These are phyloP conservation scores for Rhynchospora pubera DNA, from an alignment of 176 grass and related monocot genomes.

Conservation along the genomic window DNA sequence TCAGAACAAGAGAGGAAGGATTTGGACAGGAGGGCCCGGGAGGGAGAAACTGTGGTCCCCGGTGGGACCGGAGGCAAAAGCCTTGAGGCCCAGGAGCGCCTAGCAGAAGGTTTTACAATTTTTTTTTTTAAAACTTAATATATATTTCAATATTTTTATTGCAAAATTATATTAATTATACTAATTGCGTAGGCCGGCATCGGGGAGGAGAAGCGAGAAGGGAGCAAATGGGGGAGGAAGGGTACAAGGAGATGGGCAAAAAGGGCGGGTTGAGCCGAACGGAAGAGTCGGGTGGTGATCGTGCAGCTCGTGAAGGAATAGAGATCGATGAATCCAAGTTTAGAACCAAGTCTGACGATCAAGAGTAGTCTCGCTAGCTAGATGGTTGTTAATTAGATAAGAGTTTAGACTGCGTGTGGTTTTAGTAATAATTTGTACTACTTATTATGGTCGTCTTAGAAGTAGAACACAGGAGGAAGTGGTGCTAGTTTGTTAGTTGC, in stretches of 20 bases:
- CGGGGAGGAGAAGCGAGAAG: constrained; percentile 26
- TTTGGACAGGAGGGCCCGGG: constrained; percentile 20
- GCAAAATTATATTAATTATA: too few species aligned
- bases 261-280: constrained; percentile 35
- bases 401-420: not conserved
- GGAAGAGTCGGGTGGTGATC: constrained; percentile 30
- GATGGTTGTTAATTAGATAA: not conserved
- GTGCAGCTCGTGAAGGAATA: constrained; percentile 23
- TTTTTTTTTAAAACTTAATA: too few species aligned
- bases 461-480: too few species aligned
- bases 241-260: constrained; percentile 35
- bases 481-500: too few species aligned
- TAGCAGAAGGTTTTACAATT: constrained; percentile 25
- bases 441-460: too few species aligned
- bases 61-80: constrained; percentile 33
- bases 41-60: constrained; percentile 31
- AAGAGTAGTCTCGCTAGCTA: not conserved
- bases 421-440: too few species aligned
- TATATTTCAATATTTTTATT: too few species aligned
- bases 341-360: not conserved
- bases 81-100: constrained; percentile 35
- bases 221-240: constrained; percentile 25
- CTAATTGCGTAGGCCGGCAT: constrained; percentile 7
- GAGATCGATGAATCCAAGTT: constrained; percentile 33
- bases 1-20: constrained; percentile 24